Evolutionary conservation across 2,329 filamentous ascomycete species (phyloP).

Genomic region (Taxawa tesnikishii): DNA sequence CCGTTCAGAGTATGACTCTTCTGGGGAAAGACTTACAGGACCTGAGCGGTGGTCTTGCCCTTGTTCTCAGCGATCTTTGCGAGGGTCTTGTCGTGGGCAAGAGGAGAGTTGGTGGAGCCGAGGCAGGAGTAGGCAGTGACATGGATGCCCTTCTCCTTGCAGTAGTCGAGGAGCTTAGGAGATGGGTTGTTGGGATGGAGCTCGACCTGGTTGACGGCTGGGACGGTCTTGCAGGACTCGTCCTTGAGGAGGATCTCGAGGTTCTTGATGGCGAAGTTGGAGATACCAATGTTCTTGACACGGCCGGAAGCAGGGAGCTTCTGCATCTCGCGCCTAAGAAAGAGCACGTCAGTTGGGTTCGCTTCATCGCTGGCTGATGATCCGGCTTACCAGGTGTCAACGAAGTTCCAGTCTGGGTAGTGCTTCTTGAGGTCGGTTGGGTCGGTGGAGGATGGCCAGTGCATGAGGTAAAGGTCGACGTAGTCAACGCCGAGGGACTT

Average conservation of each 20-base stretch:
- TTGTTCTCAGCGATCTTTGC: conserved; percentile 42
- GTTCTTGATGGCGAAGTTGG: conserved; percentile 74
- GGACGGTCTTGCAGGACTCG: conserved; percentile 42
- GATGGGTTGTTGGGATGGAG: conserved; percentile 71
- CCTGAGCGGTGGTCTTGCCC: conserved; percentile 60
- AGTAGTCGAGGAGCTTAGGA: conserved; percentile 39
- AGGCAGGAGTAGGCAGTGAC: conserved; percentile 63
- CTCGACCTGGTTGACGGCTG: conserved; percentile 72
- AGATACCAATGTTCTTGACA: conserved; percentile 51
- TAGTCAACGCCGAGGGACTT: conserved; percentile 51
- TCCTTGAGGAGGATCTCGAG: conserved; percentile 61
- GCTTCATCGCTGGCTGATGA: too few species aligned
- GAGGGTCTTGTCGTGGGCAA: conserved; percentile 55
- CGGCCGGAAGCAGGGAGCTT: conserved; percentile 51
- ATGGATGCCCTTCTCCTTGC: conserved; percentile 62
- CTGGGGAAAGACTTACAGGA: conserved; percentile 31
- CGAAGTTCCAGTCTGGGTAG: conserved; percentile 58
- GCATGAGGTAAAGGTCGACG: conserved; percentile 51
- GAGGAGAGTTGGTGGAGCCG: conserved; percentile 48
- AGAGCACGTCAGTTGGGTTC: too few species aligned
- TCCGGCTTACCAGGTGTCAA: conserved; percentile 53
- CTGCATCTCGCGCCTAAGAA: conserved; percentile 27
- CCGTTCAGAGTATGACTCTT: background rate
- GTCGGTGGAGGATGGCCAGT: conserved; percentile 53
- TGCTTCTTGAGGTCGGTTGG: conserved; percentile 54